Percentiles rank a stretch among this genome's conserved stretches.
Evolutionary conservation across 2,329 filamentous ascomycete genomes (phyloP).

Genomic region (Kalmusia sp.): DNA sequence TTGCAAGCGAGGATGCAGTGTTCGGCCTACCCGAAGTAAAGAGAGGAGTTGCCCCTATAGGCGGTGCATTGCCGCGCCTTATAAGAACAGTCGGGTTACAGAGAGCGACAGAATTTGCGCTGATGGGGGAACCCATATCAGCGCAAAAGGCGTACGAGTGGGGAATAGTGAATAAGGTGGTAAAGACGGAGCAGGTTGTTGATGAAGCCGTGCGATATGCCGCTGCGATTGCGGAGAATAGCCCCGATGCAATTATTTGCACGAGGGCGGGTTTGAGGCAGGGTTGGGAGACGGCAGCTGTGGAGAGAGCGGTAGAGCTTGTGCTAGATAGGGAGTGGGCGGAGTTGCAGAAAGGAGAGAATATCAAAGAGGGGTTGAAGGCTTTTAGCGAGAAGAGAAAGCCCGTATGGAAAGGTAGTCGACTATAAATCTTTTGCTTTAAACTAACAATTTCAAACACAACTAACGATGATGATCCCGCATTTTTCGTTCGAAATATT

Average conservation of each 20-base stretch:
- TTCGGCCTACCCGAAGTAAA: slow-evolving; percentile 38
- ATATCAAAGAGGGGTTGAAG: slow-evolving; percentile 23
- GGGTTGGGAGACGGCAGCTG: slow-evolving; percentile 32
- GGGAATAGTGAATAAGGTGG: slow-evolving; percentile 34
- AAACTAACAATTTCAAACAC: no score
- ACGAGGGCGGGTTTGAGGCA: slow-evolving; percentile 28
- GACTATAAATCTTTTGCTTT: slow-evolving; percentile 13
- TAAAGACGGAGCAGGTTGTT: slow-evolving; percentile 23
- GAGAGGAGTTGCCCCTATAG: slow-evolving; percentile 31
- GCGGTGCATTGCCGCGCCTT: slow-evolving; percentile 31
- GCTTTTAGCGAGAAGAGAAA: slow-evolving; percentile 28
- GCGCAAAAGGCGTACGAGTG: slow-evolving; percentile 29
- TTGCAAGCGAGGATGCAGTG: slow-evolving; percentile 27
- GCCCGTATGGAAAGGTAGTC: slow-evolving; percentile 20
- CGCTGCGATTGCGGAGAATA: slow-evolving; percentile 27
- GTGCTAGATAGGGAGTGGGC: slow-evolving; percentile 31
- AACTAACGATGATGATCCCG: no score
- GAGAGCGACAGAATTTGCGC: slow-evolving; percentile 32
- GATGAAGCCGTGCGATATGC: slow-evolving; percentile 27
- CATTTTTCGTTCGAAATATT: no score
- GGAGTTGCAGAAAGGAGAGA: slow-evolving; percentile 36
- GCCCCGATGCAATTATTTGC: slow-evolving; percentile 32
- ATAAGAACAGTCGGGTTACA: slow-evolving; percentile 35
- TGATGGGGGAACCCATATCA: slow-evolving; percentile 28
- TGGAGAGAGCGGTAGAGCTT: slow-evolving; percentile 25